Evolutionary conservation across 345 rosid genomes (phyloP).

Genomic region (Brassica incana): DNA sequence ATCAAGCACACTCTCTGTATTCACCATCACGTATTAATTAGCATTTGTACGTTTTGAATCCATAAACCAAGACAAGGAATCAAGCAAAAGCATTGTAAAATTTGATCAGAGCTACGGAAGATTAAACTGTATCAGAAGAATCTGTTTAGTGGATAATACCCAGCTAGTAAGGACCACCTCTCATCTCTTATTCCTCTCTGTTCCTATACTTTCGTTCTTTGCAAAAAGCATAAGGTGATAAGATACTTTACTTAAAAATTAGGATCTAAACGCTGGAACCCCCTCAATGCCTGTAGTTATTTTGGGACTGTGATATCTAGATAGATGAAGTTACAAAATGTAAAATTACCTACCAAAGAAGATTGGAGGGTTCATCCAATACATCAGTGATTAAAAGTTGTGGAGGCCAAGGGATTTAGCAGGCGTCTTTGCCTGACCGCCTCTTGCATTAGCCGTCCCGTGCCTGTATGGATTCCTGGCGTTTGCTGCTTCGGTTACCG

Average conservation of each 20-base stretch:
- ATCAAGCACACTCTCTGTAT: not conserved
- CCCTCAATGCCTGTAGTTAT: conserved; percentile 11
- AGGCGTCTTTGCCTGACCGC: conserved; percentile 59
- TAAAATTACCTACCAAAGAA: conserved; percentile 14
- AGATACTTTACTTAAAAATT: conserved; percentile 10
- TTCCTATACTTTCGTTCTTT: conserved; percentile 9
- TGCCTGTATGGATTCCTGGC: conserved; percentile 54
- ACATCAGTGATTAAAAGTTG: conserved; percentile 48
- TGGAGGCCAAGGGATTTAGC: conserved; percentile 59
- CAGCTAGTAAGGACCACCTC: not conserved
- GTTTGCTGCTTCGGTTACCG: conserved; percentile 55
- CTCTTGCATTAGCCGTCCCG: conserved; percentile 54
- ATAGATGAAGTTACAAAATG: conserved; percentile 14
- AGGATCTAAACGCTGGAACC: not conserved
- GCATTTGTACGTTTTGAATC: not conserved
- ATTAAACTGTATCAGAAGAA: conserved; percentile 22
- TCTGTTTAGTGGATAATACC: not conserved
- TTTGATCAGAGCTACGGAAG: not conserved
- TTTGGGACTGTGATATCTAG: conserved; percentile 6
- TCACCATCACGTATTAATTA: not conserved
- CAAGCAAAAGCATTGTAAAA: not conserved
- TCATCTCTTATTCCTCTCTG: not conserved
- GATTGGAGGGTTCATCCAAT: not conserved
- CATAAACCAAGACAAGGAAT: not conserved
- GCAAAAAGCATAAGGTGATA: conserved; percentile 9